Base-by-base conservation (phyloP, 257 asterid species). In the Jasminum sambac region DNA sequence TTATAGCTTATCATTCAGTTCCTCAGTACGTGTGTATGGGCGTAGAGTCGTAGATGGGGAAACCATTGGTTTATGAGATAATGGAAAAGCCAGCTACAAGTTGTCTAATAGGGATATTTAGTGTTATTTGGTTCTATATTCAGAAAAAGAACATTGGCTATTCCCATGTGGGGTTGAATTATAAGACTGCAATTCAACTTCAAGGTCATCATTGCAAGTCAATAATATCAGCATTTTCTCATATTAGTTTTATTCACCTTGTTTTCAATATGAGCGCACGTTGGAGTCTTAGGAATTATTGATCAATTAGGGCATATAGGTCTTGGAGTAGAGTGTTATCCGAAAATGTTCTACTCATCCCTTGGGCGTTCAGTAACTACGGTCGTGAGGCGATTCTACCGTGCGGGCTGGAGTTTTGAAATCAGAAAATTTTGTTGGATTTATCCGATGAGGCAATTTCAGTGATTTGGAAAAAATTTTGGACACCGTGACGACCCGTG, bases 121-220 rank as follows among this genome's bases (percentile, higher is more conserved):
- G 87, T 83, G 85, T 84, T 63, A 88, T 91, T 58, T 94, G 97
- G 99, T 86, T 88, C 70, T 87, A 84, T 59, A 88, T 94, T 60
- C 97, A 91, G 91, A 94, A 91, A 80, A 86, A 84, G 77, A 83
- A 87, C 14, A 83, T 91, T 64, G 96, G 99, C 55, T 94, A 94
- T 79, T 78, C 96, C 39, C 91, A 91, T 75, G 90, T 94, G 30
- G 96, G 97, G 3, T 80, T 94, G 87, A 94, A 95, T 74, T 94
- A 94, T 58, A 97, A 91, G 30, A 79, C 95, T 79, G 93, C 94
- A 5, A 1, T 85, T 19, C n/a, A n/a, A n/a, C n/a, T n/a, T n/a
- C 96, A 91, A 64, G 96, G 97, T 55, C 97, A 94, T 63, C 82
- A 89, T 68, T 94, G 99, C 97, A 87, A 97, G 88, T 80, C 91